Conservation (phyloP, 2,329 filamentous ascomycete species). For the Diaporthe citri region DNA sequence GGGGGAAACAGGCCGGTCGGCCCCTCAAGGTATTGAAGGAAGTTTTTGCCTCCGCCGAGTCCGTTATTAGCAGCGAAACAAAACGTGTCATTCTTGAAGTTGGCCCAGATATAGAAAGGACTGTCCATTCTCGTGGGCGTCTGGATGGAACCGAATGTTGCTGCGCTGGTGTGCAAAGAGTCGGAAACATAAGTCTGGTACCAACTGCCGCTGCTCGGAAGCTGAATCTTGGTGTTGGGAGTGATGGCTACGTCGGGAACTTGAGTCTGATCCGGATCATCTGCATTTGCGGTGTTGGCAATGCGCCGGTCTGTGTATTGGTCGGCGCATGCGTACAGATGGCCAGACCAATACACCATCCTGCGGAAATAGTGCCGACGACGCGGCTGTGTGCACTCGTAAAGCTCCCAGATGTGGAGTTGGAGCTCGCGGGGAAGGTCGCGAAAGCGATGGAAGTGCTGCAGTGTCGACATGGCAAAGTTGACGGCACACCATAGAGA, state of each 20-base stretch:
- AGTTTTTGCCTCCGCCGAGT: not conserved
- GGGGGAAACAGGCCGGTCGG: not conserved
- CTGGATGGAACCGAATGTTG: not conserved
- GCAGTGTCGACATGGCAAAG: not conserved
- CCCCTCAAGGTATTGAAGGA: not conserved
- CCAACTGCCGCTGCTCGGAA: not conserved
- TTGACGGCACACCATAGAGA: not conserved
- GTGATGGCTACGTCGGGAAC: not conserved
- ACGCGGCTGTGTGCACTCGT: not conserved
- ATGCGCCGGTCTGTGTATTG: not conserved
- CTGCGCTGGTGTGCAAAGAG: not conserved
- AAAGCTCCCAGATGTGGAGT: not conserved
- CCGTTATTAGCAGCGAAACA: not conserved
- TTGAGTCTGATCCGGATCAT: not conserved
- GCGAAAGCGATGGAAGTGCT: not conserved
- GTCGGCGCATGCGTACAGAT: conserved; percentile 3
- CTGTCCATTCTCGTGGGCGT: not conserved
- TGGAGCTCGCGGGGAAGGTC: not conserved
- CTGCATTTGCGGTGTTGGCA: not conserved
- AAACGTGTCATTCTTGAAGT: not conserved
- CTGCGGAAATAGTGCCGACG: conserved; percentile 9
- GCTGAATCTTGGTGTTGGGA: not conserved
- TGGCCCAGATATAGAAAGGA: not conserved
- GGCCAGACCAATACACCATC: not conserved
- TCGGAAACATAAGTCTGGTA: not conserved